A percentile compares a stretch with the other conserved stretches of the same genome.
These are phyloP conservation scores for Dianthus caryophyllus DNA, from an alignment of 148 eudicot genomes.

Conservation along the genomic window DNA sequence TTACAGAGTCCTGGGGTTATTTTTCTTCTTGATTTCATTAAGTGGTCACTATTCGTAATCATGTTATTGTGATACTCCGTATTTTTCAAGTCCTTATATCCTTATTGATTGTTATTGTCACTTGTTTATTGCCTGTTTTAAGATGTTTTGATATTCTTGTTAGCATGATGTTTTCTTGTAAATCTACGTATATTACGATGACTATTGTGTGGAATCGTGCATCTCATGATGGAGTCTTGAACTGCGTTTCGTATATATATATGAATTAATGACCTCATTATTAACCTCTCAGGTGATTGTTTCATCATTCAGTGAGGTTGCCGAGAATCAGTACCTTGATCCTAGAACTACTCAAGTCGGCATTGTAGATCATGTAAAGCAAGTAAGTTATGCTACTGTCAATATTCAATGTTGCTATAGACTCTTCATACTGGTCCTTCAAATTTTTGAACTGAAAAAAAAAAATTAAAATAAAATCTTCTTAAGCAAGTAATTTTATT, in stretches of 20 bases:
- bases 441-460: too few relatives aligned
- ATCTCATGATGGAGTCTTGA: not conserved
- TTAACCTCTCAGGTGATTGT: constrained; percentile 57
- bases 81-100: not conserved
- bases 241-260: not conserved
- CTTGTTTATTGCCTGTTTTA: not conserved
- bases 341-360: constrained; percentile 93
- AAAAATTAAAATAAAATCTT: not conserved
- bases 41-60: not conserved
- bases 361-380: constrained; percentile 77
- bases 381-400: constrained; percentile 39
- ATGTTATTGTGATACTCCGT: too few relatives aligned
- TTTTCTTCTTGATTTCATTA: not conserved
- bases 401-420: not conserved
- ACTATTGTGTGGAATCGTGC: not conserved
- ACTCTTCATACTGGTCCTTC: not conserved
- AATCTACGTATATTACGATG: not conserved
- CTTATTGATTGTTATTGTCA: not conserved
- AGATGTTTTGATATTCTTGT: not conserved
- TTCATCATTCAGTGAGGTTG: constrained; percentile 61
- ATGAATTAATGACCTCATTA: constrained; percentile 1
- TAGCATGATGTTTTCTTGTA: not conserved
- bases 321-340: constrained; percentile 73
- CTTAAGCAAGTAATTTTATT: constrained; percentile 12
- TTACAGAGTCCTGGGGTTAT: not conserved